Base-by-base conservation (phyloP, 2,329 filamentous ascomycete genomes). In the Pseudogymnoascus sp. region DNA sequence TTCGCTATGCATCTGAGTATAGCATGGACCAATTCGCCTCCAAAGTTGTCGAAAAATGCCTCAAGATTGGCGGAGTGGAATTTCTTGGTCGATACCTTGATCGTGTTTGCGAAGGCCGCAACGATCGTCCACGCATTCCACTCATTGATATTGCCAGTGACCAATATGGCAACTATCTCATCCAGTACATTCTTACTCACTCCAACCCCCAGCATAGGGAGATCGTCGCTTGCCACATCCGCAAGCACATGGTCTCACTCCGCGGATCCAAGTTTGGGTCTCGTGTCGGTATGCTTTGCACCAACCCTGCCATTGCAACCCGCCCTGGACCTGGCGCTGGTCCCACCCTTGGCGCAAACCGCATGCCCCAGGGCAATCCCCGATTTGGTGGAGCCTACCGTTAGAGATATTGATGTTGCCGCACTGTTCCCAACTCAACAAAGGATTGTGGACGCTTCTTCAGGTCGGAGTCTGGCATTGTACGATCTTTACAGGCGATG, bases 21-120 rank as follows among this genome's bases (percentile, higher is more conserved):
- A 97, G 92, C 74, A 96, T 95, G 82, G 94, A 99, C 68, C 94
- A 99, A 71, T 99, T 96, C 71, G 95, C 94, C 41, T 99, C 94
- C 62, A 99, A 99, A 75, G 94, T 99, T 45, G 92, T 99, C 63
- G 92, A 99, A 76, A 99, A 99, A 76, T 99, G 94, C 69, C 83
- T 99, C 66, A 99, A 99, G 78, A 95, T 99, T 75, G 90, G 92
- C 45, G 90, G 91, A 26, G 75, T 81, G 23, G 92, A 97, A 52
- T 99, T 99, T 70, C 81, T 99, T 41, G 83, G 91, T 63, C 90
- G 90, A 63, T 99, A 97, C 70, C 84, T 99, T 62, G 88, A 95
- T 71, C 88, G 92, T 62, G 91, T 99, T 62, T 97, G 92, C 72
- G 92, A 96, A 72, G 90, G 90, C 61, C 89, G 90, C 63, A 79